Evolutionary conservation across 306 rosid genomes (phyloP).

Genomic region (Medicago ruthenica): DNA sequence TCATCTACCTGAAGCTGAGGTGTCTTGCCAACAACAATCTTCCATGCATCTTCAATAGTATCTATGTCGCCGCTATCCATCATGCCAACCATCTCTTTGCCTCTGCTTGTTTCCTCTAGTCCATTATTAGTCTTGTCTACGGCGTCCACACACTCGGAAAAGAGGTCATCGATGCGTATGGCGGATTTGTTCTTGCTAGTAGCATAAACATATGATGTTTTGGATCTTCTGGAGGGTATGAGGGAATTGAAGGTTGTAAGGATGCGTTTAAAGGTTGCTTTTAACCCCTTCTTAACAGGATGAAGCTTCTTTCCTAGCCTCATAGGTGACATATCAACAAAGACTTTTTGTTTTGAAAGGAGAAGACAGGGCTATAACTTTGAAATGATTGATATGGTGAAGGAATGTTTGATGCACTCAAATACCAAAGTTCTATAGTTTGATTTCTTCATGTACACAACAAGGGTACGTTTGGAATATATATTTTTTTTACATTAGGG

Average conservation of each 20-base stretch:
- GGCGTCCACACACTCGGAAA: conserved; percentile 13
- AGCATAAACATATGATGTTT: not conserved
- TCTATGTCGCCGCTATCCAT: not conserved
- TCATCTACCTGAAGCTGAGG: not conserved
- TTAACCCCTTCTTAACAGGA: conserved; percentile 62
- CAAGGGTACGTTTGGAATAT: no score
- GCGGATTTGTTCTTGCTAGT: conserved; percentile 44
- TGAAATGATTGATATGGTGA: conserved; percentile 23
- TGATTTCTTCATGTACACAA: not conserved
- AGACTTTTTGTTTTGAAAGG: conserved; percentile 17
- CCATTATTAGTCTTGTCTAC: not conserved
- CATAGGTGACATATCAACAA: conserved; percentile 51
- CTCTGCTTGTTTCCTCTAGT: not conserved
- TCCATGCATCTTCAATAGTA: not conserved
- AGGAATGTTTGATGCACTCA: conserved; percentile 35
- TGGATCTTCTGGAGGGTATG: conserved; percentile 41
- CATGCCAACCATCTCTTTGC: not conserved
- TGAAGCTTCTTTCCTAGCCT: conserved; percentile 59
- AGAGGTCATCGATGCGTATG: conserved; percentile 69
- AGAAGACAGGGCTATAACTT: not conserved
- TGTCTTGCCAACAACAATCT: not conserved
- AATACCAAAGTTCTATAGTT: not conserved
- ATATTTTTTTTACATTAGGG: no score
- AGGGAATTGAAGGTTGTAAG: conserved; percentile 42
- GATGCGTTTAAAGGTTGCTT: conserved; percentile 51